Evolutionary conservation across 2,329 filamentous ascomycete species (phyloP), one percentile per base, ranked within the genome.

Genomic region (Pleoardoris graminearum): DNA sequence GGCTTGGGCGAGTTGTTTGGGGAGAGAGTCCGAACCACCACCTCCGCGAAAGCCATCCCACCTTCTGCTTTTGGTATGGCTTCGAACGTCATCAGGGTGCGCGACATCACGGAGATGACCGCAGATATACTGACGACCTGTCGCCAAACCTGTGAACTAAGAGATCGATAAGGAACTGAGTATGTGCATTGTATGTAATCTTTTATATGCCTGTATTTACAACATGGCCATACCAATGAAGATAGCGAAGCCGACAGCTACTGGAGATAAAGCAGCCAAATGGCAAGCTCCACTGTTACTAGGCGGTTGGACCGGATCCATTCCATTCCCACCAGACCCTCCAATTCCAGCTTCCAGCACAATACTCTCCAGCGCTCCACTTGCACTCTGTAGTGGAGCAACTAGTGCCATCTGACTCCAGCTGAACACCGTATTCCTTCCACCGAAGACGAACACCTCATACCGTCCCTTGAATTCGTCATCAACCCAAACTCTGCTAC

Each of bases 341-440:
- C 45, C 57, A 37, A 56, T 53, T 23, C 51, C 63, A 39, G 37
- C 57, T 46, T 50, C 61, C 37, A 48, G 48, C 3, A 52, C 55
- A 48, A 58, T 35, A 17, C 54, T 57, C 19, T 66, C 55, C 22
- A 74, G 48, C 0, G 65, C 70, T 1, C 74, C 73, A 11, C 62
- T 48, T 3, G 72, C 43, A 1, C 37, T 53, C 7, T 79, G 70
- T 32, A 82, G 50, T 0, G 80, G 80, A 7, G 80, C 80, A 11
- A 82, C 80, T 59, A 83, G 77, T 1, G 80, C 80, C 80, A 83
- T 83, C 62, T 82, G 80, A 54, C 76, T 81, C 81, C 80, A 83
- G 27, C 79, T 81, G 41, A 81, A 79, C 42, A 76, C 52, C 7
- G 72, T 76, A 50, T 83, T 83, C 27, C 71, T 73, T 1, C 81